Base-by-base conservation (phyloP, 805 yeast species). In the Candida stauntonica region DNA sequence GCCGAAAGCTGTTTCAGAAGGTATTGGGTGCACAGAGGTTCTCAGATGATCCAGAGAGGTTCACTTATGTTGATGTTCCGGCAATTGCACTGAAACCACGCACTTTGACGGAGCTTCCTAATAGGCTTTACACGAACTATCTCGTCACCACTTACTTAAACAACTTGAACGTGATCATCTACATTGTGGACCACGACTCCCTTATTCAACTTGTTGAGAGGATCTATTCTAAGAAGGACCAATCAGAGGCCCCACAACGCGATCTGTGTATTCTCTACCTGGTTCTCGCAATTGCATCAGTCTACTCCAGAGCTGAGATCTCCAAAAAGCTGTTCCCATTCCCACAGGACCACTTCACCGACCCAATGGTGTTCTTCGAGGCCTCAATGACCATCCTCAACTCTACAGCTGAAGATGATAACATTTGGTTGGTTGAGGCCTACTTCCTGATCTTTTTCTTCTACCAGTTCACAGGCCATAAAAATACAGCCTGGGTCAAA, bases 401-500 rank as follows among this genome's bases (percentile, higher is more conserved):
- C 29, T 44, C 56, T 13, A 50, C 60, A 1, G 57, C 58, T n/a
- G 66, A 66, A 33, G 72, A 66, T 44, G 66, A 62, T 19, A 62
- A 53, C 31, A 36, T 68, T 12, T 69, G 74, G 73, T 46, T 66
- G 11, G 67, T 67, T 3, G 70, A 67, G 39, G 64, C 66, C 5
- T 57, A 68, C 41, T 45, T 66, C 21, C 45, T 72, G 17, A 54
- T 63, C 26, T 67, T 60, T 46, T 60, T 68, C 45, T 68, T 58
- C 46, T 63, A 70, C 40, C 70, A 66, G 35, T 51, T 58, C 21
- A 58, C 58, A n/a, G 63, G 70, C 8, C 63, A 62, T 34, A 59
- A 68, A 39, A 60, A 60, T 33, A 55, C 67, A 0, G 67, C 74
- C 5, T 71, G 75, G 75, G 54, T 68, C 12, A 61, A 61, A 45